Evolutionary conservation across 2,329 filamentous ascomycete species (phyloP).

Genomic region (Rhytidhysteron rufulum): DNA sequence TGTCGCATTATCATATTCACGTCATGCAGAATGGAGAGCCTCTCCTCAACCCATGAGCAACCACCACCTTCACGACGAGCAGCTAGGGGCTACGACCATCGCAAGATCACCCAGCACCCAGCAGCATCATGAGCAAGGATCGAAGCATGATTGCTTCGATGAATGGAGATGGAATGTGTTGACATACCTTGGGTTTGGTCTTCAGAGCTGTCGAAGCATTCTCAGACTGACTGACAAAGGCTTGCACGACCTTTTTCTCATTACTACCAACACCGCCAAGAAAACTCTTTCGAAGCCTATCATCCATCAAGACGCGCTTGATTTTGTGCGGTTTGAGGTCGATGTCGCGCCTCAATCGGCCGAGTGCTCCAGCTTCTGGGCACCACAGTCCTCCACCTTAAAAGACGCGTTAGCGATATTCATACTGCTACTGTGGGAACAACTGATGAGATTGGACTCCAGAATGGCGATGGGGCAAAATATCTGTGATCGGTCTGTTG

Average conservation of each 20-base stretch:
- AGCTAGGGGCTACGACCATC: too few relatives aligned
- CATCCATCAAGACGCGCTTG: slow-evolving; percentile 62
- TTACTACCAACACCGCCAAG: slow-evolving; percentile 54
- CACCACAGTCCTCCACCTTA: slow-evolving; percentile 76
- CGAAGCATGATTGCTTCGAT: not conserved
- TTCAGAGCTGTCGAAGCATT: slow-evolving; percentile 77
- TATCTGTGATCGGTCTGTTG: not conserved
- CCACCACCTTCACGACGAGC: too few relatives aligned
- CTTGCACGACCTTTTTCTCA: slow-evolving; percentile 60
- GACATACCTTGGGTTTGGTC: slow-evolving; percentile 74
- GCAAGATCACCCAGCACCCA: too few relatives aligned
- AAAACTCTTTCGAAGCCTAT: slow-evolving; percentile 61
- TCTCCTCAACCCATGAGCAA: too few relatives aligned
- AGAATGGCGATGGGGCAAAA: not conserved
- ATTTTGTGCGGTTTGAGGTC: slow-evolving; percentile 68
- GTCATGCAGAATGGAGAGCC: too few relatives aligned
- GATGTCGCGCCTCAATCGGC: slow-evolving; percentile 67
- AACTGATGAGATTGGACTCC: too few relatives aligned
- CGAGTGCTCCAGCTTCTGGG: slow-evolving; percentile 64
- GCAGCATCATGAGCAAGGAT: too few relatives aligned
- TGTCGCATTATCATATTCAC: too few relatives aligned
- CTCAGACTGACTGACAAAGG: slow-evolving; percentile 54
- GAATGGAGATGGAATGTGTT: slow-evolving; percentile 8
- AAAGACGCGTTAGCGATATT: slow-evolving; percentile 6
- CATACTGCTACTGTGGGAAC: too few relatives aligned